Evolutionary conservation across 148 eudicot genomes (phyloP), one percentile per base, ranked within the genome.

Genomic region (Silene uniflora): DNA sequence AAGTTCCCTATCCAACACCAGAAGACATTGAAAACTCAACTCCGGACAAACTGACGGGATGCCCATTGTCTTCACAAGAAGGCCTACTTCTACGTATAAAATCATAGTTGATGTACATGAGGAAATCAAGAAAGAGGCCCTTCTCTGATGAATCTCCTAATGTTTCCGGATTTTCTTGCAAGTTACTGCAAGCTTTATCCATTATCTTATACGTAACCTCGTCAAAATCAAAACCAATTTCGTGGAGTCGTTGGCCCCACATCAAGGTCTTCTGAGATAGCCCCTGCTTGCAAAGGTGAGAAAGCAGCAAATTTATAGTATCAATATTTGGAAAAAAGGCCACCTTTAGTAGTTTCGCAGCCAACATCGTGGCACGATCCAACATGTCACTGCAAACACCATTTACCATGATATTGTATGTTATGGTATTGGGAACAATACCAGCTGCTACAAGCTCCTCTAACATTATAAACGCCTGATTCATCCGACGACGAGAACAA

Each of bases 321-420:
- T 89, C 88, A 47, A 82, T 72, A 85, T 95, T 86, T 49, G 99
- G 99, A 64, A 88, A 84, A 86, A 95, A 92, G 32, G 89, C 89
- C 86, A 95, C 86, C 84, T 95, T 95, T 58, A 90, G 93, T 83
- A 95, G 80, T 78, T 89, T 95, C 21, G 91, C 99, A 14, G 91
- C 84, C 76, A 92, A 82, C 68, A 91, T 86, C 90, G 88, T 88
- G 19, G 96, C 92, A 73, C 85, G 90, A 63, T 90, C 96, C 58
- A 89, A 81, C 69, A 90, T 77, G 76, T 89, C 91, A 85, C 85
- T 73, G 71, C 99, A 95, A 81, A 87, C 84, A 44, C 90, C 96
- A 81, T 85, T 92, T 80, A 95, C 64, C 89, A 95, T 84, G 52
- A 88, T 95, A 83, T 95, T 95, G 77, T 95, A 95, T 0, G 99